Base-by-base conservation (phyloP, 2,329 filamentous ascomycete genomes). In the Trichophyton benhamiae region DNA sequence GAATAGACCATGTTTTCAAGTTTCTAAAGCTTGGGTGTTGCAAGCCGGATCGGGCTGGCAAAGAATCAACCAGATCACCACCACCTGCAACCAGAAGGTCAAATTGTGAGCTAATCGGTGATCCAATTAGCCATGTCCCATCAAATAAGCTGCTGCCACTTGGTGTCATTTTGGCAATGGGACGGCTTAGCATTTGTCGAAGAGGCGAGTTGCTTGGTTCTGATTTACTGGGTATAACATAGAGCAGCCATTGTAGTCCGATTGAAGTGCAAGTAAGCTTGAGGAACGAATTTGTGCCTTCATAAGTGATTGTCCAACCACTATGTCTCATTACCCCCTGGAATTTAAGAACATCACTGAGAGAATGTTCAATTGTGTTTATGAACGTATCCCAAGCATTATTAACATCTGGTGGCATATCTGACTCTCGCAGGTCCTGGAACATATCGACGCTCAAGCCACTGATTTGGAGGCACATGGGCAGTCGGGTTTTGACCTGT, bases 111-210 rank as follows among this genome's bases (percentile, higher is more conserved):
- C 70, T 72, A 30, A 76, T 60, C 0, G 77, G 78, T 1, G 74
- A 63, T 66, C 74, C 77, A 6, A 80, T 62, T 53, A 77, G 64
- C 79, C 80, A 82, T 9, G 60, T 17, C 2, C 79, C 79, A 25
- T 71, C 58, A 6, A 69, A 65, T 15, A 78, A 65, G 6, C 65
- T 68, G 3, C 63, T 60, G 2, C 63, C 58, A 1, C 53, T 61
- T 1, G 77, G 74, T 1, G 64, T 63, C 77, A 82, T 79, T 61
- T 73, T 72, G 6, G 80, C 80, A 64, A 82, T 72, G 0, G 80
- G 79, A 44, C 73, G 74, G 2, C 67, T 67, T 1, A 81, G 68
- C 0, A 78, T 69, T 59, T 77, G 73, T 33, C 80, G 72, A 20
- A 77, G 64, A 0, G 68, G 61, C 59, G 73, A 76, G 27, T 74